Evolutionary conservation across 106 monocot species (phyloP).

Genomic region (Chionographis japonica): DNA sequence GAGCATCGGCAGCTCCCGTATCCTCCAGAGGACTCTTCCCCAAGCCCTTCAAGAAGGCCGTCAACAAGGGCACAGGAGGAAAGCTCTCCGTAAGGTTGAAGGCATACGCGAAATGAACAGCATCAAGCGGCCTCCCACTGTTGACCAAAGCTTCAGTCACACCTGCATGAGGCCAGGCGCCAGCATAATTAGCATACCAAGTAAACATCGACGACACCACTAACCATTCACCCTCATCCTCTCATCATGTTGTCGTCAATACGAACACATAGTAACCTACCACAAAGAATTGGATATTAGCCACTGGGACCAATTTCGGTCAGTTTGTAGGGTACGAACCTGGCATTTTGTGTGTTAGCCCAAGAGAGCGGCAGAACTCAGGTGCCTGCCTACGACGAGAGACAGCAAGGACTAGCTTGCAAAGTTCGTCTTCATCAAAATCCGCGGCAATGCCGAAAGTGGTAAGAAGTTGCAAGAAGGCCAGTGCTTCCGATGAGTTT

Average conservation of each 20-base stretch:
- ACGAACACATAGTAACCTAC: not conserved
- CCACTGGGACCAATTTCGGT: constrained; percentile 8
- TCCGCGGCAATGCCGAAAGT: constrained; percentile 54
- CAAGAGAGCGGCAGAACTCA: constrained; percentile 62
- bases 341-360: constrained; percentile 63
- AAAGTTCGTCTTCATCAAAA: constrained; percentile 67
- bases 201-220: not conserved
- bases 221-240: not conserved
- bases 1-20: constrained; percentile 3
- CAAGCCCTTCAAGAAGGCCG: constrained; percentile 30
- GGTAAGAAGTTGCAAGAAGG: constrained; percentile 65
- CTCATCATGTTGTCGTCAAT: not conserved
- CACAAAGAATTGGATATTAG: not conserved
- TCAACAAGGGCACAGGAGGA: constrained; percentile 49
- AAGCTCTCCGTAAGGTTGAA: constrained; percentile 57
- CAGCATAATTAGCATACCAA: not conserved
- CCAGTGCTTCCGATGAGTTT: constrained; percentile 61
- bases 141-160: constrained; percentile 47
- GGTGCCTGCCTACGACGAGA: constrained; percentile 57
- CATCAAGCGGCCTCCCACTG: constrained; percentile 56
- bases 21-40: constrained; percentile 7
- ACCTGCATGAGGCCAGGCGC: constrained; percentile 21
- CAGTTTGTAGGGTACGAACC: constrained; percentile 46
- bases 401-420: constrained; percentile 64
- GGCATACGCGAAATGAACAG: constrained; percentile 52